phyloP scores from a whole-genome alignment of 2,329 filamentous ascomycete genomes.

The Aureobasidium sp. region DNA sequence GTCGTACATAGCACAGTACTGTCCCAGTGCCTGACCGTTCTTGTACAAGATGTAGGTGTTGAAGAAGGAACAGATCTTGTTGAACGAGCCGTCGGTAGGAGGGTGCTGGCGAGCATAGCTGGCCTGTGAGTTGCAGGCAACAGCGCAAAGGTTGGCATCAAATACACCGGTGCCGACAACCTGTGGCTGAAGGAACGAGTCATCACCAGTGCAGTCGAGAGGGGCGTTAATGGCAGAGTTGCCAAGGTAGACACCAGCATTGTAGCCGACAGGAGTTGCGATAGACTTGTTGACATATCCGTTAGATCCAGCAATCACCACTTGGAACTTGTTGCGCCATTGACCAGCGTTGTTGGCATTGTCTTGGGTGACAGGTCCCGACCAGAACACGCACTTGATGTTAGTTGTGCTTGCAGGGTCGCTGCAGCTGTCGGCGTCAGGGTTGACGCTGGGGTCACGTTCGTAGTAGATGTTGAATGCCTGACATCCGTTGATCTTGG shows the following conservation, averaged over 20 bases:
- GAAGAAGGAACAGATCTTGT: conserved; percentile 26
- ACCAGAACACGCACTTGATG: conserved; percentile 30
- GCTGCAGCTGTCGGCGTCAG: conserved; percentile 26
- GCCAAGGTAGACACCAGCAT: conserved; percentile 25
- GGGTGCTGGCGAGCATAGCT: conserved; percentile 11
- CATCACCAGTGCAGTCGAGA: conserved; percentile 19
- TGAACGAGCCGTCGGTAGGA: conserved; percentile 14
- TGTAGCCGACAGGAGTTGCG: conserved; percentile 23
- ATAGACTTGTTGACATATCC: conserved; percentile 26
- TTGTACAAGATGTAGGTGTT: conserved; percentile 35
- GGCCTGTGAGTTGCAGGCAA: conserved; percentile 21
- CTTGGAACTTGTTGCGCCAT: conserved; percentile 31
- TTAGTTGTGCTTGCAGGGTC: conserved; percentile 30
- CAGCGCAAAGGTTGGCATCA: conserved; percentile 23
- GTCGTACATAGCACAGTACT: conserved; percentile 34
- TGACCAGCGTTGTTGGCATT: conserved; percentile 31
- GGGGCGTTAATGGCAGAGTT: conserved; percentile 29
- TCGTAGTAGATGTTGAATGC: conserved; percentile 25
- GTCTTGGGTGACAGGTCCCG: conserved; percentile 23
- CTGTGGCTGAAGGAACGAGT: conserved; percentile 19
- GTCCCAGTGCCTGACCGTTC: conserved; percentile 31
- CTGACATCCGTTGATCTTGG: conserved; percentile 18
- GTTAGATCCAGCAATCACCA: conserved; percentile 39
- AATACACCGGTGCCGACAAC: conserved; percentile 20
- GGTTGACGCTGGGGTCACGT: conserved; percentile 30